A percentile compares a stretch with the other conserved stretches of the same genome.
These are phyloP conservation scores for Penicillium tannophilum DNA, from an alignment of 495 filamentous ascomycete genomes.

Conservation along the genomic window DNA sequence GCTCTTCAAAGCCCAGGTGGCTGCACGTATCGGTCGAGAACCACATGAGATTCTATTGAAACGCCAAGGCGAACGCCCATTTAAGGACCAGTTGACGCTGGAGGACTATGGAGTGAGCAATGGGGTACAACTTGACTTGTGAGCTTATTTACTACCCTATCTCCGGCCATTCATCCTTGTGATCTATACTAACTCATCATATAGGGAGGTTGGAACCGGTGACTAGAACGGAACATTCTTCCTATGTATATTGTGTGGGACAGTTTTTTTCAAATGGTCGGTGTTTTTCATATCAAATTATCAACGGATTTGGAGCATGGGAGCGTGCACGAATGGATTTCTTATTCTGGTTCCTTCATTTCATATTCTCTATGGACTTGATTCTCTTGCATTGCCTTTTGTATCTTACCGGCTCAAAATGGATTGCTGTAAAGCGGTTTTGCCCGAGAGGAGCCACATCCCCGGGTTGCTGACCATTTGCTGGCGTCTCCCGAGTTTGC, in stretches of 20 bases:
- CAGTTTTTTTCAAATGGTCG: slow-evolving; percentile 8
- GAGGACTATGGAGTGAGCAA: slow-evolving; percentile 89
- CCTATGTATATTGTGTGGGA: slow-evolving; percentile 12
- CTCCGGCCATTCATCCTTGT: background rate
- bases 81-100: slow-evolving; percentile 83
- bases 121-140: slow-evolving; percentile 85
- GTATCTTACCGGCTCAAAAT: slow-evolving; percentile 10
- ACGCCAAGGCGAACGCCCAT: slow-evolving; percentile 86
- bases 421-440: slow-evolving; percentile 11
- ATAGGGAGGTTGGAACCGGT: slow-evolving; percentile 72
- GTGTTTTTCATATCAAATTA: slow-evolving; percentile 18
- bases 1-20: slow-evolving; percentile 88
- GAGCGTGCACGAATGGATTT: slow-evolving; percentile 23
- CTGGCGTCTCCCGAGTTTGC: background rate
- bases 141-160: slow-evolving; percentile 28
- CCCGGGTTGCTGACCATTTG: slow-evolving; percentile 9
- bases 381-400: background rate
- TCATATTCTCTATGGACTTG: slow-evolving; percentile 6
- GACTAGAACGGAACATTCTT: slow-evolving; percentile 52
- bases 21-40: slow-evolving; percentile 80
- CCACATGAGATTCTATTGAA: slow-evolving; percentile 90
- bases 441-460: slow-evolving; percentile 6
- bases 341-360: slow-evolving; percentile 26
- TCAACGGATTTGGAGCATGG: slow-evolving; percentile 50
- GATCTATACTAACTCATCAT: slow-evolving; percentile 27